Conservation (phyloP, 495 filamentous ascomycete species). For the Neurospora sp. region DNA sequence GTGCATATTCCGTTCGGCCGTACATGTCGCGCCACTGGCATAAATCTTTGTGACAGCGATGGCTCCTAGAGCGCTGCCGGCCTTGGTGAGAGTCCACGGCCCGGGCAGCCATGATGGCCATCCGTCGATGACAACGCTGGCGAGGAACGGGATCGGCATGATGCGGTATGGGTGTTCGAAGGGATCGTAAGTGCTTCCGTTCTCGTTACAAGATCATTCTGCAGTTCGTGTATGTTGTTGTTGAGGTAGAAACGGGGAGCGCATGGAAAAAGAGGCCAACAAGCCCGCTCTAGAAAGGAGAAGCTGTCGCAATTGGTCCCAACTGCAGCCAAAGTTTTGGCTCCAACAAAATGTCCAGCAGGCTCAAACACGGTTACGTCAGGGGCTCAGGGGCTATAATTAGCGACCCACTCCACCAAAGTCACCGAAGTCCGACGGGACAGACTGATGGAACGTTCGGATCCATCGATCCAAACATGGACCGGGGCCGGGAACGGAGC, state of each 20-base stretch:
- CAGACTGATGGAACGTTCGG: too few species aligned
- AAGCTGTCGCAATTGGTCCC: neutral
- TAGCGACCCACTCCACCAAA: neutral
- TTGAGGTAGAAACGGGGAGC: too few species aligned
- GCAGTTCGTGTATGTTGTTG: too few species aligned
- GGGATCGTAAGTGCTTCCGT: neutral
- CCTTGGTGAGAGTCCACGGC: conserved; percentile 49
- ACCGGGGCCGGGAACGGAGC: neutral
- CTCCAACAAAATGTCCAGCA: neutral
- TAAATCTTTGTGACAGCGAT: conserved; percentile 66
- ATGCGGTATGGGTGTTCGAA: neutral
- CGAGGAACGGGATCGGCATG: conserved; percentile 77
- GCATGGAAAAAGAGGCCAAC: neutral
- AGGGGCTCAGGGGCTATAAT: neutral
- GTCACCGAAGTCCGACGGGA: neutral
- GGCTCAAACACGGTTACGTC: neutral
- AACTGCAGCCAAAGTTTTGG: neutral
- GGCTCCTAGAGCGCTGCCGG: conserved; percentile 45
- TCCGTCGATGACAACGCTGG: conserved; percentile 52
- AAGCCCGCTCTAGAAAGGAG: conserved; percentile 2
- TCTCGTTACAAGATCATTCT: neutral
- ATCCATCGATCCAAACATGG: neutral
- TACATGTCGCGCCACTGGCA: conserved; percentile 64
- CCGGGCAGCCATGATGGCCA: conserved; percentile 54
- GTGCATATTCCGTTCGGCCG: conserved; percentile 78